These are phyloP conservation scores for Erythrobasidium hasegawianum DNA, from an alignment of 1,284 basidiomycete species.

Conservation along the genomic window DNA sequence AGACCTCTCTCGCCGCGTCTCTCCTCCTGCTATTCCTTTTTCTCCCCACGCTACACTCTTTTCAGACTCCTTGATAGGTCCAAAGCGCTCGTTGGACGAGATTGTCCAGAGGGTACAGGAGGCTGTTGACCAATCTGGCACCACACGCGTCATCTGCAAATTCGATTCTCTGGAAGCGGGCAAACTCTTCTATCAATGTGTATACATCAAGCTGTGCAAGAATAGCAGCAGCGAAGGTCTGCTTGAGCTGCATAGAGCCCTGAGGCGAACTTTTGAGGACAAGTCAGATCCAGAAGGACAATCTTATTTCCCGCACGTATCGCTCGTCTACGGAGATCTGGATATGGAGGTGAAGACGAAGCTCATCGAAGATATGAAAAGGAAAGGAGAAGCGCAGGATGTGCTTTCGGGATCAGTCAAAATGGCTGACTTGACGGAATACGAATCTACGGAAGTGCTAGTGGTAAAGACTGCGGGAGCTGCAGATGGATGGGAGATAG, in stretches of 20 bases:
- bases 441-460: conserved; percentile 28
- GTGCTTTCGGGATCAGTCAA: conserved; percentile 17
- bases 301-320: conserved; percentile 40
- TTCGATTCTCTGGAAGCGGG: conserved; percentile 36
- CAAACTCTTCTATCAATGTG: conserved; percentile 39
- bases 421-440: conserved; percentile 25
- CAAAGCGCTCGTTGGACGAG: not conserved
- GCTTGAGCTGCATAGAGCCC: conserved; percentile 32
- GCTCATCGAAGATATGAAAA: conserved; percentile 33
- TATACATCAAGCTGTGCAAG: conserved; percentile 34
- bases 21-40: conserved; percentile 23
- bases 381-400: not conserved
- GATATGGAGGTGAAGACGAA: conserved; percentile 4
- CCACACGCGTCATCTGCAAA: conserved; percentile 8
- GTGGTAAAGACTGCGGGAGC: conserved; percentile 34
- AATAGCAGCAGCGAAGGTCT: conserved; percentile 27
- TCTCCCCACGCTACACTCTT: conserved; percentile 28
- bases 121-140: not conserved
- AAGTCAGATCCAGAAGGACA: conserved; percentile 13
- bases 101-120: not conserved
- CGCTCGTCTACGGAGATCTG: conserved; percentile 40
- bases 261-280: conserved; percentile 23
- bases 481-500: conserved; percentile 38
- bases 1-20: conserved; percentile 2
- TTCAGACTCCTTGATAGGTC: conserved; percentile 22